These are phyloP conservation scores for Malassezia caprae DNA, from an alignment of 1,284 basidiomycete genomes.

Conservation along the genomic window DNA sequence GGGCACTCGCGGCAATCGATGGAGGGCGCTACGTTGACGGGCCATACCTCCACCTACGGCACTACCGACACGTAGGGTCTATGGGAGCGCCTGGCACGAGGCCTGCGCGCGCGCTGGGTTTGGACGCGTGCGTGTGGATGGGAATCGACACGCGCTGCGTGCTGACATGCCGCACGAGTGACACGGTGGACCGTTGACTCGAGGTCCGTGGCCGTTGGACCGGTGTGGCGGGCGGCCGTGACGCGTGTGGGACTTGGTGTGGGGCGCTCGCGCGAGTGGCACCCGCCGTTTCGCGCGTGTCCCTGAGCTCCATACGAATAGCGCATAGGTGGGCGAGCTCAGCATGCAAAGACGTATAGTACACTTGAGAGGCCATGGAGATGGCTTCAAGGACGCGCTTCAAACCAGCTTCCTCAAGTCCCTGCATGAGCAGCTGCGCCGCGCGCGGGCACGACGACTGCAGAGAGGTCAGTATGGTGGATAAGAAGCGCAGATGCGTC, in stretches of 20 bases:
- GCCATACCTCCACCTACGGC: not conserved
- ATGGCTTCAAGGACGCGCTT: constrained; percentile 28
- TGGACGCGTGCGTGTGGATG: not conserved
- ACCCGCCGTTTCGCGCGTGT: too few relatives aligned
- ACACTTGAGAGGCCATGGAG: constrained; percentile 24
- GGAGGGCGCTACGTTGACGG: not conserved
- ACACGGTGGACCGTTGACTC: not conserved
- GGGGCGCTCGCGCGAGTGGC: too few relatives aligned
- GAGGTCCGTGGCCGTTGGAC: not conserved
- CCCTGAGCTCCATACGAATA: not conserved
- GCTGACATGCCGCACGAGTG: constrained; percentile 3
- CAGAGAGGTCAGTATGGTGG: constrained; percentile 19
- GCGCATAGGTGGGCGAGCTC: constrained; percentile 29
- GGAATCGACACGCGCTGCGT: not conserved
- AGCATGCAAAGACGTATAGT: constrained; percentile 39
- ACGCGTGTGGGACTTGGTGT: not conserved
- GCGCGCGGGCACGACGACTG: constrained; percentile 17
- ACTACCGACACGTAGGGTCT: not conserved
- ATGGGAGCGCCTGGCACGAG: not conserved
- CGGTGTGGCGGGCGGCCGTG: not conserved
- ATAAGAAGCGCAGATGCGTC: constrained; percentile 28
- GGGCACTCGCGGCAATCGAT: not conserved
- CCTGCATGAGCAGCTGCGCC: constrained; percentile 11
- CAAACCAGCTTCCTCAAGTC: constrained; percentile 28
- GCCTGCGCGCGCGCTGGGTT: not conserved